Evolutionary conservation across 2,329 filamentous ascomycete species (phyloP), one percentile per base, ranked within the genome.

Genomic region (Escovopsis sp.): DNA sequence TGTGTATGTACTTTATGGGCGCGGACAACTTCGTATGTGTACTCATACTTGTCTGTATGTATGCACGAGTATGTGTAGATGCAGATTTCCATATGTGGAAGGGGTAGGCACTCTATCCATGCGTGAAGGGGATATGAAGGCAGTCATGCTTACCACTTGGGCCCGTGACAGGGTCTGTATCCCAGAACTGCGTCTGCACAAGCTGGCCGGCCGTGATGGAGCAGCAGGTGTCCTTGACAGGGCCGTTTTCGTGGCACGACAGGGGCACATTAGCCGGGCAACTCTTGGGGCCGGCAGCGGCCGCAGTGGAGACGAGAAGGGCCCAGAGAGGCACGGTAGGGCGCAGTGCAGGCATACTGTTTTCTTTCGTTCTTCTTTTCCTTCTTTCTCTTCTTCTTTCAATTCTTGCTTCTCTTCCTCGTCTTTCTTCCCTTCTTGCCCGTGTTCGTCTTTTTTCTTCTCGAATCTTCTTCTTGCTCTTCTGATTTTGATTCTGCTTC

Each of bases 141-240:
- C 9, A 23, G 21, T 30, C 33, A 27, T 16, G 28, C 35, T 31
- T 41, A 51, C 50, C 45, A n/a, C 43, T 30, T 2, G 80, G 79
- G 0, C 81, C 79, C 4, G 72, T 68, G 1, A 66, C 59, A 2
- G 78, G 78, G 39, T 68, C 52, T 1, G 71, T 69, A 49, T 85
- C 79, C 80, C 80, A 86, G 57, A 86, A 85, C 48, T 85, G 79
- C 3, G 80, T 85, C 55, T 74, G 71, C 5, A 85, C 63, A 33
- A 85, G 58, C 45, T 80, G 70, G 7, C 80, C 80, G 5, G 77
- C 72, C 0, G 79, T 77, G 17, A 71, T 64, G 61, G 83, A 80
- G 59, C 80, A 86, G 60, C 80, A 86, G 7, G 75, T 68, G 48
- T 84, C 65, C 35, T 64, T 55, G 13, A 71, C 66, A 15, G 59